These are phyloP conservation scores for Coemansia sp. DNA, from an alignment of 192 early-diverging fungal genomes.

Conservation along the genomic window DNA sequence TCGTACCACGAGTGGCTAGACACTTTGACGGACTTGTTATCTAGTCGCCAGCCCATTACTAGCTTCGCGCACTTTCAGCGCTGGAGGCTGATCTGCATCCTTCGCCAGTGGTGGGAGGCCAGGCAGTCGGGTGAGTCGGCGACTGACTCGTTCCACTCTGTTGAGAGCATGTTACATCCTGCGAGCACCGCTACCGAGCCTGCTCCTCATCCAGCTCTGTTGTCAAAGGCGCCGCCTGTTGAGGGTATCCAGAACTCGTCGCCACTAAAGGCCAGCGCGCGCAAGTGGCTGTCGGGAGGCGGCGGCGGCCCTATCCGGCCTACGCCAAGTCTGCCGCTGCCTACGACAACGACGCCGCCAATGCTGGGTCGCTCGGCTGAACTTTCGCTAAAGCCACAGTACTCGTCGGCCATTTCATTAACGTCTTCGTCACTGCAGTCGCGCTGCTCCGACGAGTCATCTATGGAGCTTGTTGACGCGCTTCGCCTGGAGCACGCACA, in stretches of 20 bases:
- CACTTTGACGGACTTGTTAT: conserved; percentile 34
- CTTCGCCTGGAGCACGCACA: conserved; percentile 28
- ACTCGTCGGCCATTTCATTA: neutral
- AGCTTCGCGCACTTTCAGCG: conserved; percentile 34
- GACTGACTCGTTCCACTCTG: conserved; percentile 30
- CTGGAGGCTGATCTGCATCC: conserved; percentile 46
- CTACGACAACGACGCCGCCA: neutral
- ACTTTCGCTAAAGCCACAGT: conserved; percentile 7
- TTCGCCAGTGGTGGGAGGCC: conserved; percentile 48
- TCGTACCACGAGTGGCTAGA: conserved; percentile 45
- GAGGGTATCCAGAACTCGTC: neutral
- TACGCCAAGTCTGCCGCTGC: conserved; percentile 4
- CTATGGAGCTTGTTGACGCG: conserved; percentile 14
- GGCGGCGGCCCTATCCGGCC: neutral
- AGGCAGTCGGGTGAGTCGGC: conserved; percentile 40
- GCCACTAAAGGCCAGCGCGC: conserved; percentile 10
- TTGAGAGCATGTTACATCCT: conserved; percentile 13
- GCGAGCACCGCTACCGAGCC: neutral
- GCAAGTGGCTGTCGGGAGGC: conserved; percentile 22
- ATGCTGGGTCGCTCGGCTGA: conserved; percentile 4
- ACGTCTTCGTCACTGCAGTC: neutral
- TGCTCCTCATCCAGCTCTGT: neutral
- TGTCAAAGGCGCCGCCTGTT: neutral
- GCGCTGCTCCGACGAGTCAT: conserved; percentile 9
- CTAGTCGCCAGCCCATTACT: conserved; percentile 31